Conservation (phyloP, 345 rosid genomes). For the Geranium rotundifolium region DNA sequence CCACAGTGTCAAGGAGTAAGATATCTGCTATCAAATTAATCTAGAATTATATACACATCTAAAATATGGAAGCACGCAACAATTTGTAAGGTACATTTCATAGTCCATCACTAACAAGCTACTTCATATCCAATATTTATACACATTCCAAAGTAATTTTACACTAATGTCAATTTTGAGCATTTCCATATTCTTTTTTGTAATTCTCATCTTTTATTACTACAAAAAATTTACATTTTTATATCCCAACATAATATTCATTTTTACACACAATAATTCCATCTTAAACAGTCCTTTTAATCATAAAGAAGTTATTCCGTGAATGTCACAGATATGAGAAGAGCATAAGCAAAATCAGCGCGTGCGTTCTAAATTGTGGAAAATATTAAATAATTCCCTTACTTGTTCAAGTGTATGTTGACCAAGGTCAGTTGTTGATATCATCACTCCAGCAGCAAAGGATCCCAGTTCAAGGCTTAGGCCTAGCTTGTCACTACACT, state of each 20-base stretch:
- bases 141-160: no score
- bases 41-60: no score
- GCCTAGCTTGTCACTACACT: conserved; percentile 98
- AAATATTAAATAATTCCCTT: conserved; percentile 16
- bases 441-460: conserved; percentile 99
- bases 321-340: not conserved
- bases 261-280: not conserved
- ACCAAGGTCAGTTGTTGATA: conserved; percentile 90
- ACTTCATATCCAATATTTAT: no score
- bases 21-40: no score
- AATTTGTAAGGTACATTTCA: no score
- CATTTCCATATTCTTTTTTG: not conserved
- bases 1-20: no score
- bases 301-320: not conserved
- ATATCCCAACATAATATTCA: not conserved
- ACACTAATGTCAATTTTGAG: no score
- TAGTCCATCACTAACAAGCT: no score
- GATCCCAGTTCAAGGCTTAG: conserved; percentile 96
- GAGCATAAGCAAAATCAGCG: not conserved
- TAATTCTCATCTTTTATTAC: not conserved
- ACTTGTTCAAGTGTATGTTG: conserved; percentile 96
- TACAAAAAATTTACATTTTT: no score
- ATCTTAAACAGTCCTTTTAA: not conserved
- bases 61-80: no score
- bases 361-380: conserved; percentile 4